Percentiles rank a stretch among this genome's conserved stretches.
Conservation (phyloP, 805 yeast genomes). For the Schwanniomyces polymorphus region DNA sequence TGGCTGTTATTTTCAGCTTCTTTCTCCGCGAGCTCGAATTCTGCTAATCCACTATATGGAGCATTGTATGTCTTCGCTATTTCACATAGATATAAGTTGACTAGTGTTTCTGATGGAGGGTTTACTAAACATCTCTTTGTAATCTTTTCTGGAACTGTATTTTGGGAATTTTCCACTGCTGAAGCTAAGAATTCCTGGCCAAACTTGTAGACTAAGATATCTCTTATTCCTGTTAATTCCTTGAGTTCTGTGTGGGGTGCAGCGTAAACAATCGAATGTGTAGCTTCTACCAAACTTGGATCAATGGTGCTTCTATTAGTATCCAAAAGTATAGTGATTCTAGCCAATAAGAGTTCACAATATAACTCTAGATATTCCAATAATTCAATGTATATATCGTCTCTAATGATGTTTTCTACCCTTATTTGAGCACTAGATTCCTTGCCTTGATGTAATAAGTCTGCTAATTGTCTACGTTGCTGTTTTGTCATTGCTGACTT, state of each 20-base stretch:
- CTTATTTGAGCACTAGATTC: constrained; percentile 81
- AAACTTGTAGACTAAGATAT: constrained; percentile 58
- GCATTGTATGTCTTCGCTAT: constrained; percentile 80
- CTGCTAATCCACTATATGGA: constrained; percentile 59
- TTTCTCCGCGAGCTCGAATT: constrained; percentile 17
- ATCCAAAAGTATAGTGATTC: constrained; percentile 61
- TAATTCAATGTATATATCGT: constrained; percentile 77
- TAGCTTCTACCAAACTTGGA: constrained; percentile 72
- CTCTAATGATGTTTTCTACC: constrained; percentile 81
- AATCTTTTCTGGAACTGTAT: constrained; percentile 67
- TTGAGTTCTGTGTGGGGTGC: constrained; percentile 75
- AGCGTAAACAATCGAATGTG: constrained; percentile 64
- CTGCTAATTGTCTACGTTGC: constrained; percentile 69
- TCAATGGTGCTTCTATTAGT: constrained; percentile 44
- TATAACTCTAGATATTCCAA: constrained; percentile 78
- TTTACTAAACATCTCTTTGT: constrained; percentile 59
- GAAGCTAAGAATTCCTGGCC: constrained; percentile 65
- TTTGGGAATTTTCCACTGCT: constrained; percentile 51
- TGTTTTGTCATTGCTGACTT: constrained; percentile 75
- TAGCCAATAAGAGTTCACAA: constrained; percentile 76
- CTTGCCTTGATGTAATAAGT: constrained; percentile 64
- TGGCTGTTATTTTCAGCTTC: constrained; percentile 19
- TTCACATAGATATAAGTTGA: constrained; percentile 69
- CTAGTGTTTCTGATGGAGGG: constrained; percentile 67
- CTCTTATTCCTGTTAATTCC: constrained; percentile 63